Base-by-base conservation (phyloP, 139 green algal genomes). In the Nannochloris sp. region DNA sequence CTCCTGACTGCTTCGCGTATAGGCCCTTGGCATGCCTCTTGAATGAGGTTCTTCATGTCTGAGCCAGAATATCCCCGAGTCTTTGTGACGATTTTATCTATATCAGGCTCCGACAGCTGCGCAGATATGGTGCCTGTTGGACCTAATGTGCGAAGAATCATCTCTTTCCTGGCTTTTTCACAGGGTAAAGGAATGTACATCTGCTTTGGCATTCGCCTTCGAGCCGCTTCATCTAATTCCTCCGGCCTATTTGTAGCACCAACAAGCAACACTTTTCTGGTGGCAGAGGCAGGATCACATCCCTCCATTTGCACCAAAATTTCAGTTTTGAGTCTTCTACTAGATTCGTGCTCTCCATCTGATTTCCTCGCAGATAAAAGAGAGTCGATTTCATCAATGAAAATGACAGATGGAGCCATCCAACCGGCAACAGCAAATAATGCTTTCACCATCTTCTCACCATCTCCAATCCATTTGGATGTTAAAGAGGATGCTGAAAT, bases 341-440 rank as follows among this genome's bases (percentile, higher is more conserved):
- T 95, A 46, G 89, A 82, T 74, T 98, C 93, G 77, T 98, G 93
- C 81, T 98, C 93, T 86, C 86, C 87, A 37, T 96, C 87, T 8
- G 79, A 64, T 68, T 96, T 95, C 36, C 93, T 81, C 4, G 85
- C 88, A 4, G 75, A 87, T 11, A 98, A 79, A 6, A 99, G 76
- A 12, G 91, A 97, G 78, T 98, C 93, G 14, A 99, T 93, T 72
- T 99, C 94, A 59, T 99, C 94, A n/a, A 99, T 96, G 83, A 99
- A 98, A 61, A 99, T 97, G 59, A 99, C 89, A 3, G 84, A 79
- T 0, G 92, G 92, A 66, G 91, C 81, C 56, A 94, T 69, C 31
- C 65, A 63, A n/a, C 65, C 68, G 3, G 93, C 90, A 31, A 99
- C 84, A 3, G 90, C 84, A 75, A 98, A 98, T 57, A 98, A 76